Base-by-base conservation (phyloP, 1,284 basidiomycete genomes). In the Fereydounia khargensis region DNA sequence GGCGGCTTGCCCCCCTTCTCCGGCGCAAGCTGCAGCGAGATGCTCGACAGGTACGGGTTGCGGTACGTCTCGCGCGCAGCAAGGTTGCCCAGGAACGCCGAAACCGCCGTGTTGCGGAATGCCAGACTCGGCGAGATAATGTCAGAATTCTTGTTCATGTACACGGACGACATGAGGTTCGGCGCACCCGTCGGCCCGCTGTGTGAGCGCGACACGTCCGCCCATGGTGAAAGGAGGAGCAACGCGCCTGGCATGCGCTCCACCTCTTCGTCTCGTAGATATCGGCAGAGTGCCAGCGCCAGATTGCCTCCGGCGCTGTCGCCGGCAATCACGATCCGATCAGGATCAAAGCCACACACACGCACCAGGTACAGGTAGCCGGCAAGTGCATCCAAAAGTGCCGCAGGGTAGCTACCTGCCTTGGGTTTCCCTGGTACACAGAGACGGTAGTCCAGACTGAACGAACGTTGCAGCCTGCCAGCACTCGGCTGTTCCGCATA, bases 291-390 rank as follows among this genome's bases (percentile, higher is more conserved):
- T 0, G 83, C 82, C 3, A 86, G 78, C 0, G 82, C 83, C 3
- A 87, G 78, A 66, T 87, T 86, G 0, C 84, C 86, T 3, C 86
- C 86, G 0, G 86, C 85, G 32, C 82, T 84, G 68, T 87, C 86
- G 16, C 86, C 86, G 6, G 81, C 80, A 20, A 88, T 65, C 23
- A 85, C 70, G 40, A 87, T 81, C 63, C 84, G 83, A 49, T 78
- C 78, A 7, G 68, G 61, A 10, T 45, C 23, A 32, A 73, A 74
- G 11, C 59, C 56, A 8, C 65, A 56, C 7, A 47, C 36, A 7
- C 57, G 47, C 11, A 67, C 53, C 8, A 75, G 49, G 42, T 75
- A 74, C 9, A 64, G 44, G 38, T 71, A 75, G 19, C 63, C 68
- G 18, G 65, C 51, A 1, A 75, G 43, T 8, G 68, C 63, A 37